Conservation (phyloP, 2,329 filamentous ascomycete genomes). For the Pestalotiopsis sp. region DNA sequence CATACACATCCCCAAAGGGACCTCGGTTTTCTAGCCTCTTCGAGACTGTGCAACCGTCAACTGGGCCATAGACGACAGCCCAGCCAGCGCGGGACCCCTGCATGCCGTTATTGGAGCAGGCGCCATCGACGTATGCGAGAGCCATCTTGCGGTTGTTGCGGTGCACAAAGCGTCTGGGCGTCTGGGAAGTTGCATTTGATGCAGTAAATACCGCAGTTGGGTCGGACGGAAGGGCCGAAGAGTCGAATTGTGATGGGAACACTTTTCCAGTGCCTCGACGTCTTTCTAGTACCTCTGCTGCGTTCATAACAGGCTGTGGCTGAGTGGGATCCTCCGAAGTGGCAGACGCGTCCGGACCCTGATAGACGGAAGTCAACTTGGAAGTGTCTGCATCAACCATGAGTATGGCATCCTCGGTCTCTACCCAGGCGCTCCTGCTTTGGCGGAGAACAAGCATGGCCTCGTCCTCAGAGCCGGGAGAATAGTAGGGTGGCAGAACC, state of each 20-base stretch:
- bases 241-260: not conserved
- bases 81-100: not conserved
- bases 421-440: not conserved
- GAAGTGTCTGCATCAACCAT: not conserved
- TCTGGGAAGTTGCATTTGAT: not conserved
- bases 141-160: not conserved
- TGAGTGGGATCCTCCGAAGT: not conserved
- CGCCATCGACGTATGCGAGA: slow-evolving; percentile 2
- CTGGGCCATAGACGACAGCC: not conserved
- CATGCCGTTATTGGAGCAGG: not conserved
- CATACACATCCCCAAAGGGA: slow-evolving; percentile 37
- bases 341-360: no score
- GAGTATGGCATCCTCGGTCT: not conserved
- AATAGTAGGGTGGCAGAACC: not conserved
- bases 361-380: not conserved
- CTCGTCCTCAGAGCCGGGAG: not conserved
- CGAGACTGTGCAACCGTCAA: not conserved
- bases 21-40: slow-evolving; percentile 43
- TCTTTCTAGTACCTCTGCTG: not conserved
- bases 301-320: not conserved
- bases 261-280: not conserved
- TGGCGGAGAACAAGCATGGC: not conserved
- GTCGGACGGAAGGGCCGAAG: not conserved
- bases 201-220: not conserved
- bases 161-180: not conserved